A percentile compares a stretch with the other conserved stretches of the same genome.
Conservation (phyloP, 208 protist species). For the Phytomonas francai region DNA sequence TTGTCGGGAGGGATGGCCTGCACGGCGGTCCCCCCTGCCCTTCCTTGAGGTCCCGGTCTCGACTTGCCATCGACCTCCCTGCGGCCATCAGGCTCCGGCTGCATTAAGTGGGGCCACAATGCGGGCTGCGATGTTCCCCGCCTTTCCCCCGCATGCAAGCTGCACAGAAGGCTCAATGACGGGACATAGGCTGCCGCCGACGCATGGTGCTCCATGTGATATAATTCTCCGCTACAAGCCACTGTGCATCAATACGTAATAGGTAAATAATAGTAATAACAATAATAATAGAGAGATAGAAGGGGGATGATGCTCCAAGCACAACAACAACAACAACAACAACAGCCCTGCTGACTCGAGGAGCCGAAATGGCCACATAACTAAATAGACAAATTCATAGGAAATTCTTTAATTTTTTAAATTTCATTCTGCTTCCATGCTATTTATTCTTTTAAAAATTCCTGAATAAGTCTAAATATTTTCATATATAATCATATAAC, state of each 20-base stretch:
- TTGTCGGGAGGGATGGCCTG: no score
- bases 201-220: constrained; percentile 29
- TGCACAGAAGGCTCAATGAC: not conserved
- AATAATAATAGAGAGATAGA: constrained; percentile 6
- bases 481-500: constrained; percentile 9
- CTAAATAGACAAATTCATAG: constrained; percentile 11
- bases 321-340: constrained; percentile 7
- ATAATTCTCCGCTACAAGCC: not conserved
- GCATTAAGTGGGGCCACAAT: no score
- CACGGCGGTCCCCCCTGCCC: no score
- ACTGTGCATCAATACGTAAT: not conserved
- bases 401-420: not conserved
- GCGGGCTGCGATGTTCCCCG: no score
- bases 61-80: no score
- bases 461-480: constrained; percentile 12
- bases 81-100: no score
- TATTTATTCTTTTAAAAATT: constrained; percentile 5
- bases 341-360: not conserved
- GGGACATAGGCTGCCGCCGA: constrained; percentile 18
- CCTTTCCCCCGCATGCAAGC: not conserved
- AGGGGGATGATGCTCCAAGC: constrained; percentile 5
- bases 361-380: constrained; percentile 3
- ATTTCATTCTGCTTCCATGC: constrained; percentile 11
- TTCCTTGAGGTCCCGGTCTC: no score
- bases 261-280: constrained; percentile 14